These are phyloP conservation scores for Dinochytrium kinnereticum DNA, from an alignment of 371 early-diverging fungal genomes.

Conservation along the genomic window DNA sequence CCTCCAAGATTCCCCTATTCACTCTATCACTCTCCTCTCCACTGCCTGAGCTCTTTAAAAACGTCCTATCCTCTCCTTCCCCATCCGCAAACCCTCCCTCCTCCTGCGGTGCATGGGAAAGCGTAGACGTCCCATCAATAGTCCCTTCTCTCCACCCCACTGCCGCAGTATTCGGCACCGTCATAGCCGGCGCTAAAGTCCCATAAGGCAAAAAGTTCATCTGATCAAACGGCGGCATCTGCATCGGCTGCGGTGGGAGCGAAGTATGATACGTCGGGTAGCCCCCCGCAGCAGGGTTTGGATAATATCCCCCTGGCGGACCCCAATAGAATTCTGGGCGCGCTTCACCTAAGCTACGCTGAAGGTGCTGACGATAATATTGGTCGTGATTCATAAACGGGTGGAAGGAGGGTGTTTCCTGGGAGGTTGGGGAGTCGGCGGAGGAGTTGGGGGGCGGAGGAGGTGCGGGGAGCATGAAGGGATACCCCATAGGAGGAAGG, in stretches of 20 bases:
- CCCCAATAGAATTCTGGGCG: not conserved
- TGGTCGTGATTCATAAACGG: conserved; percentile 1
- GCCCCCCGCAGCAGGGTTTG: not conserved
- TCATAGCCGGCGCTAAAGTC: not conserved
- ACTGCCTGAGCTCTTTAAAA: not conserved
- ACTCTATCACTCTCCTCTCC: not conserved
- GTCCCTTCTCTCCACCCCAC: not conserved
- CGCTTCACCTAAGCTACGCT: not conserved
- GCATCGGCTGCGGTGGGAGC: not conserved
- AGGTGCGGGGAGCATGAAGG: not conserved
- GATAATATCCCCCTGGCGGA: too few species aligned
- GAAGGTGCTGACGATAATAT: conserved; percentile 8
- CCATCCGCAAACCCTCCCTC: not conserved
- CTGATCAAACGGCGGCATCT: not conserved
- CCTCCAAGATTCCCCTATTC: not conserved
- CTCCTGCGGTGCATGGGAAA: too few species aligned
- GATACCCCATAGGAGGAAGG: not conserved
- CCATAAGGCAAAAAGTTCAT: too few species aligned
- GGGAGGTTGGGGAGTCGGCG: not conserved
- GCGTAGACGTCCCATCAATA: too few species aligned
- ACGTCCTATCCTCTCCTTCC: not conserved
- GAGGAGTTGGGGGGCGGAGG: not conserved
- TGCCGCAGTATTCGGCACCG: not conserved
- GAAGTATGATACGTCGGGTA: not conserved
- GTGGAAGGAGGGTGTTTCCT: not conserved